phyloP scores from a whole-genome alignment of 345 rosid species.

The Limnanthes douglasii region DNA sequence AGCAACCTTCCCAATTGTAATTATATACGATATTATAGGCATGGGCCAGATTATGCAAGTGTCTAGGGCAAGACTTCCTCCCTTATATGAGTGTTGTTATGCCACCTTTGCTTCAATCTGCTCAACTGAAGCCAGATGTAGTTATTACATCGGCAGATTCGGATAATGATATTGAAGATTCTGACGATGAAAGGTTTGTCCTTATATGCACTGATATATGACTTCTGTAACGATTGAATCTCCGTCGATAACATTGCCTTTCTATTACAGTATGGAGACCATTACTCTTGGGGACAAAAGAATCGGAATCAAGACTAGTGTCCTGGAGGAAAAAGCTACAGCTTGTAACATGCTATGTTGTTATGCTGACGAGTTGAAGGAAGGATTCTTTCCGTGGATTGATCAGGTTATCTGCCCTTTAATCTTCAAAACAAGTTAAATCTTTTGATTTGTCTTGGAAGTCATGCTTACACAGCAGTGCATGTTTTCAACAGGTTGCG shows the following conservation, averaged over 20 bases:
- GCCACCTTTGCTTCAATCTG: conserved; percentile 97
- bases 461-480: conserved; percentile 3
- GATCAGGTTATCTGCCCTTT: no score
- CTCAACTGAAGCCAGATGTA: conserved; percentile 98
- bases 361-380: conserved; percentile 98
- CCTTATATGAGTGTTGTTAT: conserved; percentile 97
- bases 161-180: conserved; percentile 78
- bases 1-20: conserved; percentile 4
- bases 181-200: conserved; percentile 91
- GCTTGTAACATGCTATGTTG: conserved; percentile 99
- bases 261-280: conserved; percentile 82
- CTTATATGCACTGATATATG: not conserved
- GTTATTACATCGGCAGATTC: conserved; percentile 97
- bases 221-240: not conserved
- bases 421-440: no score
- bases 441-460: no score
- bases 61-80: conserved; percentile 96
- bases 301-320: conserved; percentile 96
- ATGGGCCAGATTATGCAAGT: conserved; percentile 99
- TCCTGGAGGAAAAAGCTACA: conserved; percentile 96
- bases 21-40: conserved; percentile 33
- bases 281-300: conserved; percentile 98
- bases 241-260: not conserved
- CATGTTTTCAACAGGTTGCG: conserved; percentile 51
- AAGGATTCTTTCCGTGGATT: conserved; percentile 98